phyloP scores from a whole-genome alignment of 1,284 basidiomycete genomes.

The Agaricales sp. region DNA sequence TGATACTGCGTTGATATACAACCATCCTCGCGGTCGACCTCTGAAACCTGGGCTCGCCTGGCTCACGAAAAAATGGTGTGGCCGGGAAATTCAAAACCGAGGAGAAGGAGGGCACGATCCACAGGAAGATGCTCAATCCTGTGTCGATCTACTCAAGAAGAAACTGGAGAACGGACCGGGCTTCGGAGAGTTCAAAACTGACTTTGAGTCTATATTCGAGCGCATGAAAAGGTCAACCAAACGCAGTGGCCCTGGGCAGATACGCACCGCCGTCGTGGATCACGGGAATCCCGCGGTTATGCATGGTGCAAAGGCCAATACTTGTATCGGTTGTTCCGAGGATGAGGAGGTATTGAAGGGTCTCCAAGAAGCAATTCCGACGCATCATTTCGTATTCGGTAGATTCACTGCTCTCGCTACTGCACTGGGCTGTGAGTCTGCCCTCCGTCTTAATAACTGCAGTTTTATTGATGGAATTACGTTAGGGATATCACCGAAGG shows the following conservation, averaged over 20 bases:
- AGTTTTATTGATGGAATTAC: conserved; percentile 1
- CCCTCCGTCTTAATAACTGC: background rate
- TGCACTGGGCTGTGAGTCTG: conserved; percentile 62
- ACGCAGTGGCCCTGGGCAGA: conserved; percentile 26
- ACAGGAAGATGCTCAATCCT: conserved; percentile 84
- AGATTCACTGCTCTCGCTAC: conserved; percentile 73
- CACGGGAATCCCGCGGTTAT: conserved; percentile 74
- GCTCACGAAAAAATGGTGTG: conserved; percentile 86
- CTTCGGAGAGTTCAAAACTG: conserved; percentile 80
- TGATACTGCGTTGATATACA: conserved; percentile 82
- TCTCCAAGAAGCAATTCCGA: conserved; percentile 45
- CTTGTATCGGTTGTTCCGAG: conserved; percentile 56
- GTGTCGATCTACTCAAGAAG: conserved; percentile 70
- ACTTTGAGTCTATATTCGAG: conserved; percentile 82
- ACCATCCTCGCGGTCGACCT: conserved; percentile 83
- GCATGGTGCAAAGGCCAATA: conserved; percentile 76
- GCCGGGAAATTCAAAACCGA: conserved; percentile 72
- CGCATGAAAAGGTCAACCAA: conserved; percentile 50
- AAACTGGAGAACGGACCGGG: conserved; percentile 74
- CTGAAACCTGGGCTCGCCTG: conserved; percentile 89
- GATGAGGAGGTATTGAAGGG: conserved; percentile 72
- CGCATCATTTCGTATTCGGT: conserved; percentile 76
- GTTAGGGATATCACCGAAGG: conserved; percentile 52
- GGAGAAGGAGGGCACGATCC: conserved; percentile 82
- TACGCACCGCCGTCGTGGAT: conserved; percentile 70